Conservation (phyloP, 306 rosid genomes). For the Dalbergia cultrata region DNA sequence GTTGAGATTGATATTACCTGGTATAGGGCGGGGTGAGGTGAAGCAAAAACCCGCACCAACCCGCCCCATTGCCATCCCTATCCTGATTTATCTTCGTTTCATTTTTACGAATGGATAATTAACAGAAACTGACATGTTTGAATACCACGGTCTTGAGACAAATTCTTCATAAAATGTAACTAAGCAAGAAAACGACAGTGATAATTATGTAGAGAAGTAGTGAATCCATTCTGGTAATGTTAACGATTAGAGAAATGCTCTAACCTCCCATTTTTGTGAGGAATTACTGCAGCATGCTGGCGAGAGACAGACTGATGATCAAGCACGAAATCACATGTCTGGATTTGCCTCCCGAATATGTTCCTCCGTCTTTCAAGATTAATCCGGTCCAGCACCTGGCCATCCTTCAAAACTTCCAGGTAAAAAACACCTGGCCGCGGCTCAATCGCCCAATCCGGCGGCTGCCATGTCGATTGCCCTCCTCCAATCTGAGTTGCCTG, state of each 20-base stretch:
- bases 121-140: constrained; percentile 11
- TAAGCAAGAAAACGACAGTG: not conserved
- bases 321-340: constrained; percentile 87
- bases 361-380: constrained; percentile 73
- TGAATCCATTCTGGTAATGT: constrained; percentile 22
- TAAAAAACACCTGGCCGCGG: constrained; percentile 88
- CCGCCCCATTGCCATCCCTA: no score
- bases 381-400: constrained; percentile 79
- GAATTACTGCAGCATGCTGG: constrained; percentile 95
- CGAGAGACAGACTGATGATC: constrained; percentile 99
- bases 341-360: constrained; percentile 88
- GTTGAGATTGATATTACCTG: no score
- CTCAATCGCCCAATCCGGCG: constrained; percentile 98
- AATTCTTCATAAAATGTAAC: constrained; percentile 1
- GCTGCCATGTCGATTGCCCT: constrained; percentile 93
- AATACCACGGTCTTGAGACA: constrained; percentile 3
- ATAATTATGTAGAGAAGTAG: constrained; percentile 4
- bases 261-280: constrained; percentile 98
- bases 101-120: not conserved
- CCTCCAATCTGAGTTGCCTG: constrained; percentile 83
- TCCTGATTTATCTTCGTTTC: not conserved
- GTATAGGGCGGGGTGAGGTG: no score
- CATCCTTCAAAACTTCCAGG: constrained; percentile 90
- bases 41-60: no score
- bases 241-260: constrained; percentile 41